These are phyloP conservation scores for Oryza meyeriana DNA, from an alignment of 176 grass and related monocot genomes.

Conservation along the genomic window DNA sequence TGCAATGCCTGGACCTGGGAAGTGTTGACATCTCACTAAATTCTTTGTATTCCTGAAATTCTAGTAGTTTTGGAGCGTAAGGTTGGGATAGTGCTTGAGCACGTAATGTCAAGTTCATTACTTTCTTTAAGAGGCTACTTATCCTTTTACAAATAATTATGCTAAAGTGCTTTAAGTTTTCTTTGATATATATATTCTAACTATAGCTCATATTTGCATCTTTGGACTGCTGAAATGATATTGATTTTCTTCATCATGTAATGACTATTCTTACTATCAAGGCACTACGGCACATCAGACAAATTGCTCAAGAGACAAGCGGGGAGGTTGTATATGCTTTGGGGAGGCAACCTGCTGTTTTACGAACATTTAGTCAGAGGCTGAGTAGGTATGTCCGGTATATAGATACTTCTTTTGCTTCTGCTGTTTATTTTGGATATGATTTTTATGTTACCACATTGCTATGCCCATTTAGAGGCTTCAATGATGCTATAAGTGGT, in stretches of 20 bases:
- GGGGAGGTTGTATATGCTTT: conserved; percentile 79
- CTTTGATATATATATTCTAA: neutral
- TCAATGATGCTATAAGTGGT: conserved; percentile 95
- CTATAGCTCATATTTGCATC: neutral
- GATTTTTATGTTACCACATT: conserved; percentile 18
- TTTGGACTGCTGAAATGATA: neutral
- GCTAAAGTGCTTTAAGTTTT: neutral
- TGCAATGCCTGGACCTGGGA: neutral
- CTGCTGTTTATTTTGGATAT: neutral
- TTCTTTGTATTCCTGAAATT: neutral
- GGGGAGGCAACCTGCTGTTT: conserved; percentile 85
- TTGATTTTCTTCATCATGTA: neutral
- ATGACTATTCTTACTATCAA: conserved; percentile 42
- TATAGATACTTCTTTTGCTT: conserved; percentile 12
- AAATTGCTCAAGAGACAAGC: conserved; percentile 94
- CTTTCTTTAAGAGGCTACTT: neutral
- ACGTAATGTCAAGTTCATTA: neutral
- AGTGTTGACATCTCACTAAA: neutral
- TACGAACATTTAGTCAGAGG: conserved; percentile 89
- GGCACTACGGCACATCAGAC: conserved; percentile 88
- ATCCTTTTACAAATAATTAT: neutral
- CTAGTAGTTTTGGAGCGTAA: neutral
- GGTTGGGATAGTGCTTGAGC: neutral
- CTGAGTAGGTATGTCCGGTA: conserved; percentile 64
- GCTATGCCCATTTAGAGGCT: conserved; percentile 60